Evolutionary conservation across 2,329 filamentous ascomycete species (phyloP).

Genomic region (Rhytidhysteron rufulum): DNA sequence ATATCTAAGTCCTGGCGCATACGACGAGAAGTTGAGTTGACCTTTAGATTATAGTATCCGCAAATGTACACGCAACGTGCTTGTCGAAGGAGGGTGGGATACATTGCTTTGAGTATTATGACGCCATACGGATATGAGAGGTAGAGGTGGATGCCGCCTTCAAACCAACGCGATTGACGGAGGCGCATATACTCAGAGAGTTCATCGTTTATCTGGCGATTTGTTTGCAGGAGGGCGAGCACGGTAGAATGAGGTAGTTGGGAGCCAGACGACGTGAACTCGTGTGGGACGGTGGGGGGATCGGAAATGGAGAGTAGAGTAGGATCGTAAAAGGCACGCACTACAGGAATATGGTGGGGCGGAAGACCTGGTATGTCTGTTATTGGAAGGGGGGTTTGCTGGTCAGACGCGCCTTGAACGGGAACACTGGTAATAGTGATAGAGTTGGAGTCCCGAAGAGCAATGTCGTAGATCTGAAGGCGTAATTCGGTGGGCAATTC

Average conservation of each 20-base stretch:
- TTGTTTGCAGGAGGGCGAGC: conserved; percentile 25
- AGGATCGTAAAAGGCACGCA: conserved; percentile 28
- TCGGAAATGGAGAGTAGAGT: conserved; percentile 27
- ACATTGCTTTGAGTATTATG: conserved; percentile 34
- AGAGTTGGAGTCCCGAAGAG: conserved; percentile 30
- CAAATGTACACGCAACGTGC: conserved; percentile 39
- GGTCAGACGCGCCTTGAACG: conserved; percentile 26
- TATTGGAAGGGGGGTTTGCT: conserved; percentile 9
- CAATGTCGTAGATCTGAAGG: conserved; percentile 40
- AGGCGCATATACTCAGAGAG: conserved; percentile 30
- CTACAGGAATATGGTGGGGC: conserved; percentile 28
- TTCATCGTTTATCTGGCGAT: conserved; percentile 32
- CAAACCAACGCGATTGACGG: conserved; percentile 8
- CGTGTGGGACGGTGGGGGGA: conserved; percentile 18
- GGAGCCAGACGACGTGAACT: not conserved
- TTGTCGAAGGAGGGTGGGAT: conserved; percentile 38
- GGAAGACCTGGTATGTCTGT: conserved; percentile 35
- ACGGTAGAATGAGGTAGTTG: conserved; percentile 18
- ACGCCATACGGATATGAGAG: conserved; percentile 40
- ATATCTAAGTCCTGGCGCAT: not conserved
- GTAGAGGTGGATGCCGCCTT: conserved; percentile 35
- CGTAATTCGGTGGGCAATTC: conserved; percentile 38
- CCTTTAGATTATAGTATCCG: conserved; percentile 31
- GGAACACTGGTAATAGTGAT: conserved; percentile 39
- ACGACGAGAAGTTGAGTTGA: conserved; percentile 1